Conservation (phyloP, 164 flowering plant species). For the Annona squamosa region DNA sequence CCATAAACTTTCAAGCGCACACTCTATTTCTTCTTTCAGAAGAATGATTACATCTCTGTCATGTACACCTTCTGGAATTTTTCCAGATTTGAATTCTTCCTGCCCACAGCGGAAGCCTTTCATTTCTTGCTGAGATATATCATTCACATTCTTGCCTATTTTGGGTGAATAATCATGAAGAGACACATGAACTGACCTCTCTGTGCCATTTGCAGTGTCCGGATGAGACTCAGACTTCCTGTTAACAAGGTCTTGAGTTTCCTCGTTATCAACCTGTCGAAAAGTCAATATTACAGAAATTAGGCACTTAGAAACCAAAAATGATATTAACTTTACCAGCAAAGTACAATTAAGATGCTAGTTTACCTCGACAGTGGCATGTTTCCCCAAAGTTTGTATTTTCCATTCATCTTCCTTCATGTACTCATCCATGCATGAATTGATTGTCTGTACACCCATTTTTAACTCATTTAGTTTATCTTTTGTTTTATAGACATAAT, state of each 20-base stretch:
- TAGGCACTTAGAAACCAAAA: neutral
- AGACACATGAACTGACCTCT: slow-evolving; percentile 1
- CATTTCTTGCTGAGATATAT: neutral
- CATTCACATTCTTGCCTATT: slow-evolving; percentile 7
- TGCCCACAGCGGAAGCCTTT: slow-evolving; percentile 9
- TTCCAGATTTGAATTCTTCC: slow-evolving; percentile 14
- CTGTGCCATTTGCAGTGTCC: slow-evolving; percentile 5
- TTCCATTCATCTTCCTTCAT: slow-evolving; percentile 18
- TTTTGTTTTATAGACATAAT: slow-evolving; percentile 30
- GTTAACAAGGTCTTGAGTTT: slow-evolving; percentile 8
- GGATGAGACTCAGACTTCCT: slow-evolving; percentile 1
- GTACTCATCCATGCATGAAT: slow-evolving; percentile 36
- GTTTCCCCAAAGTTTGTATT: slow-evolving; percentile 9
- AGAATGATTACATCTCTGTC: slow-evolving; percentile 45
- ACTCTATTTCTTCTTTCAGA: slow-evolving; percentile 65
- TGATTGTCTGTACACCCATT: slow-evolving; percentile 44
- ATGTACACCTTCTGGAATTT: slow-evolving; percentile 14
- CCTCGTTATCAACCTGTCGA: slow-evolving; percentile 29
- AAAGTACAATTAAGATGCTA: slow-evolving; percentile 8
- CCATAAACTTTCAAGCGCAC: slow-evolving; percentile 53
- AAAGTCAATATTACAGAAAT: neutral
- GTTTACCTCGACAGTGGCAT: slow-evolving; percentile 34
- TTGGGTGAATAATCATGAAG: slow-evolving; percentile 6
- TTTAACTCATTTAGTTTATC: slow-evolving; percentile 57
- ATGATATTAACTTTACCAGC: slow-evolving; percentile 1